Evolutionary conservation across 768 basidiomycete genomes (phyloP), one percentile per base, ranked within the genome.

Genomic region (Zangia roseola): DNA sequence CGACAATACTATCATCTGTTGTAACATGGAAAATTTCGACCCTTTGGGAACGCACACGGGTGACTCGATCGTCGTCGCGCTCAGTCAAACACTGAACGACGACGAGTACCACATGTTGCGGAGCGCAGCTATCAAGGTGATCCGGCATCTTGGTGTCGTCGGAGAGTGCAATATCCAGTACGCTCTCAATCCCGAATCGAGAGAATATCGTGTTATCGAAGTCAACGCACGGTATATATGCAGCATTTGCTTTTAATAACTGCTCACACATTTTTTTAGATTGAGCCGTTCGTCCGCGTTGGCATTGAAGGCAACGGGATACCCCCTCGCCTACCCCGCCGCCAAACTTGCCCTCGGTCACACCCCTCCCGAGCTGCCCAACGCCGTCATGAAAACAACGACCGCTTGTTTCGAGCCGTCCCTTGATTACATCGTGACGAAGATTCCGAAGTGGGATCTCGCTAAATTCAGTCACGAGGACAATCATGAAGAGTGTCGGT

Each of bases 21-120:
- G 95, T 72, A 94, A 94, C 71, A 95, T 95, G 92, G 92, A 97
- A 73, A 98, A 99, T 73, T 99, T 99, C 57, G 97, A 99, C 64
- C 97, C 97, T 31, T 87, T 98, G 51, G 97, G 97, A 55, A 98
- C 92, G 20, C 97, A 99, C 69, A 99, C 97, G 17, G 97, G 97
- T 58, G 97, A 98, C 69, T 98, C 97, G 12, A 99, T 99, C 65
- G 97, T 99, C 62, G 94, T 98, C 36, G 97, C 97, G 3, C 97
- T 97, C 1, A 97, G 94, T 4, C 97, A 99, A 70, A 98, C 97
- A 0, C 74, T 99, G 17, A 91, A 95, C 25, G 97, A 98, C 60
- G 91, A 94, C 65, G 94, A 97, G 64, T 99, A 98, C 71, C 95
- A 99, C 73, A 98, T 98, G 97, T 77, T 98, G 55, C 89, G 97